Evolutionary conservation across 1,284 basidiomycete genomes (phyloP).

Genomic region (Spongispora temasekensis): DNA sequence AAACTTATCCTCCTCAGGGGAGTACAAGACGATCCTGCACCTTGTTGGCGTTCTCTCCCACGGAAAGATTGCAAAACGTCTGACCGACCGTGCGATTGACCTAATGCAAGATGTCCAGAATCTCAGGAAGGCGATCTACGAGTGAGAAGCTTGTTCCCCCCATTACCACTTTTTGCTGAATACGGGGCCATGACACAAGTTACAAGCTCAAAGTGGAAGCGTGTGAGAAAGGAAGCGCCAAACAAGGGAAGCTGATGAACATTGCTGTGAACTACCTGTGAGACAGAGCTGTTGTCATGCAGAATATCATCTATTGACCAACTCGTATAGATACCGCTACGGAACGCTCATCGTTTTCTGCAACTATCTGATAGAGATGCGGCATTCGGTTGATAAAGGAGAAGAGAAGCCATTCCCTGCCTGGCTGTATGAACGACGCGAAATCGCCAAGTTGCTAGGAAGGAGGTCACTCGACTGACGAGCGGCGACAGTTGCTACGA

Average conservation of each 20-base stretch:
- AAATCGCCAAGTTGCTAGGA: constrained; percentile 79
- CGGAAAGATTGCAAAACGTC: constrained; percentile 90
- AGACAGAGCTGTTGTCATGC: constrained; percentile 25
- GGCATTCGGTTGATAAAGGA: constrained; percentile 43
- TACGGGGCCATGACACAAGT: constrained; percentile 43
- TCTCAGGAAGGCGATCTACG: constrained; percentile 88
- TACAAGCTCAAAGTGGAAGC: constrained; percentile 92
- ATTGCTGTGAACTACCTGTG: constrained; percentile 87
- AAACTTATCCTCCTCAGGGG: constrained; percentile 56
- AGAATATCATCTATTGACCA: constrained; percentile 3
- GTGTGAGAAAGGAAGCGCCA: constrained; percentile 74
- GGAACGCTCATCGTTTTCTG: constrained; percentile 94
- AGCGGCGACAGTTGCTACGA: no score
- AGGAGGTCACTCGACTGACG: constrained; percentile 71
- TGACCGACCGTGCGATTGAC: constrained; percentile 90
- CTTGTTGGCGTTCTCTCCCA: constrained; percentile 88
- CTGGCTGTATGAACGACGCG: constrained; percentile 83
- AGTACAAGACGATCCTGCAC: constrained; percentile 96
- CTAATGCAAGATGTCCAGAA: constrained; percentile 95
- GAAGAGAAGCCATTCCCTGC: constrained; percentile 66
- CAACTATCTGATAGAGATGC: constrained; percentile 89
- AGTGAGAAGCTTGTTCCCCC: constrained; percentile 50
- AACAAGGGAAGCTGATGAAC: constrained; percentile 72
- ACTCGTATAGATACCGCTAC: constrained; percentile 68
- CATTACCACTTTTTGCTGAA: constrained; percentile 1